Evolutionary conservation across 176 grass and related monocot genomes (phyloP).

Genomic region (Lolium rigidum): DNA sequence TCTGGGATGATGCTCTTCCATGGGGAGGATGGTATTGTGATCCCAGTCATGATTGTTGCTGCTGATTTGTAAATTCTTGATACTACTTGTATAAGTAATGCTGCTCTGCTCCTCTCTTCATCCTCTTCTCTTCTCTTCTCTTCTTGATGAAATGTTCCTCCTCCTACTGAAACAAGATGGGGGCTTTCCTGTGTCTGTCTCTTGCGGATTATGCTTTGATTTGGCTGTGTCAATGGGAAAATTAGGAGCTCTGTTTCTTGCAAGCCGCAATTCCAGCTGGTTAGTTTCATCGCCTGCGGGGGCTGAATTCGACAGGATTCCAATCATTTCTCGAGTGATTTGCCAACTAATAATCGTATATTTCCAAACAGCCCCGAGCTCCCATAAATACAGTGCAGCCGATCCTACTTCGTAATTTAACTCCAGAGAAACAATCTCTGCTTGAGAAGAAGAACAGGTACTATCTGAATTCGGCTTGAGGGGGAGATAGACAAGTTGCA

Average conservation of each 20-base stretch:
- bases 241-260: neutral
- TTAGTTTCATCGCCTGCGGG: neutral
- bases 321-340: neutral
- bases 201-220: constrained; percentile 26
- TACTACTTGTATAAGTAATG: constrained; percentile 51
- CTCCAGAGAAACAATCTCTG: neutral
- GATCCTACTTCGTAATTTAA: neutral
- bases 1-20: constrained; percentile 23
- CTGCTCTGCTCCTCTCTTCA: constrained; percentile 29
- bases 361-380: neutral
- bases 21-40: constrained; percentile 27
- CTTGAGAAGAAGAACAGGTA: neutral
- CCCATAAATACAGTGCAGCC: neutral
- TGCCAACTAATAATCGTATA: neutral
- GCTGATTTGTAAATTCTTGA: constrained; percentile 59
- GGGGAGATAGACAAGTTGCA: neutral
- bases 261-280: neutral
- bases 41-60: constrained; percentile 5
- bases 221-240: neutral
- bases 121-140: too few relatives aligned
- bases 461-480: neutral
- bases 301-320: neutral
- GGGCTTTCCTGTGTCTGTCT: constrained; percentile 22
- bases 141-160: constrained; percentile 36
- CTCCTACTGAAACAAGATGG: constrained; percentile 24